Percentiles rank a stretch among this genome's conserved stretches.
These are phyloP conservation scores for Apiospora hydei DNA, from an alignment of 2,329 filamentous ascomycete genomes.

Conservation along the genomic window DNA sequence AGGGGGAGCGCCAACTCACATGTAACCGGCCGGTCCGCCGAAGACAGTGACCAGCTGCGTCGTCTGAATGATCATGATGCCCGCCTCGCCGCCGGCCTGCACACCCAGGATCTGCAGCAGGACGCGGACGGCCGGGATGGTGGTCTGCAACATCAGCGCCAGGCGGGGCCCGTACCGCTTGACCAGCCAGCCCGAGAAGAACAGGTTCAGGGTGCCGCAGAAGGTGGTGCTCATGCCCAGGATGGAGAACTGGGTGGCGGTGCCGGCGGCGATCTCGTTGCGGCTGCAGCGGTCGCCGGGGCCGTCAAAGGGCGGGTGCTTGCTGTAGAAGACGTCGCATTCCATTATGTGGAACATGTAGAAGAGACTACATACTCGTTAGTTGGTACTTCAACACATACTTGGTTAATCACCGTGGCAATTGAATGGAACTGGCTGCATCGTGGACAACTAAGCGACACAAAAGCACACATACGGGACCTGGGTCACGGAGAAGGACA, in stretches of 20 bases:
- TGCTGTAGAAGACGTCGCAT: slow-evolving; percentile 72
- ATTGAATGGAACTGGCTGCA: too few species aligned
- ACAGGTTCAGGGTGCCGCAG: slow-evolving; percentile 69
- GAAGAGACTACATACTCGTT: slow-evolving; percentile 48
- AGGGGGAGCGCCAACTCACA: slow-evolving; percentile 41
- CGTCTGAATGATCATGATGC: slow-evolving; percentile 73
- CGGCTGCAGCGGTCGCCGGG: slow-evolving; percentile 63
- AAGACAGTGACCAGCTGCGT: slow-evolving; percentile 73
- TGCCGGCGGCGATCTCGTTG: slow-evolving; percentile 69
- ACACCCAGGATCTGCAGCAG: slow-evolving; percentile 71
- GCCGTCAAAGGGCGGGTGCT: slow-evolving; percentile 58
- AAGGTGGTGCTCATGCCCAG: slow-evolving; percentile 72
- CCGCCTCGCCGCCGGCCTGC: slow-evolving; percentile 62
- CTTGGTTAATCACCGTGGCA: too few species aligned
- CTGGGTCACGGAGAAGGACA: slow-evolving; percentile 43
- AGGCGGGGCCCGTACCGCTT: slow-evolving; percentile 70
- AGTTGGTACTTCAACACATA: not conserved
- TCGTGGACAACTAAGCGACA: not conserved
- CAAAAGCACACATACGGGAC: slow-evolving; percentile 36
- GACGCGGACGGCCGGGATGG: slow-evolving; percentile 70
- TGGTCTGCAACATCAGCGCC: slow-evolving; percentile 68
- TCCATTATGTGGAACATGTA: slow-evolving; percentile 77
- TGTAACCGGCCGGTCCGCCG: slow-evolving; percentile 73
- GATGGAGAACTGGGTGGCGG: slow-evolving; percentile 69
- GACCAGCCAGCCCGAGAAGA: slow-evolving; percentile 71